A percentile compares a stretch with the other conserved stretches of the same genome.
Evolutionary conservation across 202 grass and related monocot species (phyloP).

Genomic region (Digitaria exilis): DNA sequence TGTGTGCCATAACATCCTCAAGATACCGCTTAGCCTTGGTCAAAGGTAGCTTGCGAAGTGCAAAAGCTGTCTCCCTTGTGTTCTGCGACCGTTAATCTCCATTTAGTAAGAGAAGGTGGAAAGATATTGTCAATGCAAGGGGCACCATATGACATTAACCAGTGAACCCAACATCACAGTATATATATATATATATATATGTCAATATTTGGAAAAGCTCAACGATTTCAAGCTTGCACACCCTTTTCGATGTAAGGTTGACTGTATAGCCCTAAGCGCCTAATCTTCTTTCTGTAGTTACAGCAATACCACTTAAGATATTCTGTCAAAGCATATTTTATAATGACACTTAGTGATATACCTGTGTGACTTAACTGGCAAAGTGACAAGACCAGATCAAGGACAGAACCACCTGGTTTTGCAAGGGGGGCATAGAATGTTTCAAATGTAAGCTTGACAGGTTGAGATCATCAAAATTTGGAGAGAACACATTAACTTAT

Average conservation of each 20-base stretch:
- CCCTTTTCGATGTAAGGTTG: background rate
- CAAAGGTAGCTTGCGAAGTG: constrained; percentile 54
- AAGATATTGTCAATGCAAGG: background rate
- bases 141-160: background rate
- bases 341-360: background rate
- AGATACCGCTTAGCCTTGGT: constrained; percentile 71
- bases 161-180: background rate
- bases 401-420: background rate
- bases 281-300: background rate
- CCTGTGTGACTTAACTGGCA: background rate
- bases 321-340: background rate
- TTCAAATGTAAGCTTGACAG: background rate
- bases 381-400: background rate
- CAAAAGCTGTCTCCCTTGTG: constrained; percentile 68
- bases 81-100: constrained; percentile 36
- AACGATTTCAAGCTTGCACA: background rate
- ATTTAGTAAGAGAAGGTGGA: background rate
- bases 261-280: background rate
- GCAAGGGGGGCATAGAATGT: background rate
- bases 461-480: background rate
- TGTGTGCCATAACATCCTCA: constrained; percentile 80
- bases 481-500: background rate
- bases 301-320: background rate
- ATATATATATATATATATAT: background rate
- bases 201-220: background rate